Evolutionary conservation across 1,284 basidiomycete species (phyloP), one percentile per base, ranked within the genome.

Genomic region (Ganoderma boninense): DNA sequence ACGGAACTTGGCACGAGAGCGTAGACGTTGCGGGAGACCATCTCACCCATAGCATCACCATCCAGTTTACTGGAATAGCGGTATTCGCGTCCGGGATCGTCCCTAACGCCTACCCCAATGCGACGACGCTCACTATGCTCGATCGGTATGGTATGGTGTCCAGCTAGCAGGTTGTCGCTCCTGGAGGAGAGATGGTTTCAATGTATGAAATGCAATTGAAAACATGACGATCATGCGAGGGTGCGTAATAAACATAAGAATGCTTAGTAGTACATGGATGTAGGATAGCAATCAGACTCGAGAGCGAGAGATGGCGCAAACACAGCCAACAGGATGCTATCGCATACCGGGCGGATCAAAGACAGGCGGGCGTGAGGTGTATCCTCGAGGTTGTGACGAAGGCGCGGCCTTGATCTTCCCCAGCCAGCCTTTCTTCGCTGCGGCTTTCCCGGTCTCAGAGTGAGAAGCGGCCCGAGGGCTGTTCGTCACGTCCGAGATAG

Each of bases 401-500:
- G 73, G 69, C 1, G 43, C 66, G 13, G 73, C 69, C 57, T 78
- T 78, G 57, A 81, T 77, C 73, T 80, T 82, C 26, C 78, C 79
- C 32, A 81, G 69, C 80, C 80, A 82, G 6, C 80, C 79, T 66
- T 75, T 80, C 69, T 77, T 77, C 43, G 73, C 74, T 18, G 74
- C 72, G 6, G 67, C 54, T 56, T 71, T 73, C 35, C 59, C 44
- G 3, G 67, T 69, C 32, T 75, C 74, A 29, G 71, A 74, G 65
- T 80, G 81, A 26, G 79, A 80, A 43, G 75, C 69, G 1, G 79
- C 79, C 42, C 86, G 83, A 4, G 90, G 89, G 73, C 86, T 92
- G 76, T 92, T 93, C 43, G 91, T 92, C 63, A 92, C 87, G 75
- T 92, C 91, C 18, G 87, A 83, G 67, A 92, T 92, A 16, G 70